These are phyloP conservation scores for Candida tallmaniae DNA, from an alignment of 805 yeast genomes.

Conservation along the genomic window DNA sequence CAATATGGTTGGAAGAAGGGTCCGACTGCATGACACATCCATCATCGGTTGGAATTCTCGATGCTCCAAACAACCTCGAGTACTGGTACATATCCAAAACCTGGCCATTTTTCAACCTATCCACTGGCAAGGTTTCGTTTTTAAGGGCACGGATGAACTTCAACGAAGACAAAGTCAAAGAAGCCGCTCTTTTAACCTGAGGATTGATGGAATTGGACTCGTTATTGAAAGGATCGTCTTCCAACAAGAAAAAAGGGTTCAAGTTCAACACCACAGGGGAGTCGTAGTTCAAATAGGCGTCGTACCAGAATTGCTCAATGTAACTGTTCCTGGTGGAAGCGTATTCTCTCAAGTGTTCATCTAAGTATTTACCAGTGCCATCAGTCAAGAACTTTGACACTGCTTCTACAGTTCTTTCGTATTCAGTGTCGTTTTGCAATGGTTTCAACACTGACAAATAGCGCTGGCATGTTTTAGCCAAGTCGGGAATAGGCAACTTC, in stretches of 20 bases:
- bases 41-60: constrained; percentile 73
- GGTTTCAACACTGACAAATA: constrained; percentile 72
- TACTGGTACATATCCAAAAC: constrained; percentile 91
- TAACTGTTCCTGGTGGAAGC: constrained; percentile 65
- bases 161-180: constrained; percentile 69
- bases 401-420: constrained; percentile 53
- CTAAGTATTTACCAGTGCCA: constrained; percentile 51
- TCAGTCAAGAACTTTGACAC: constrained; percentile 52
- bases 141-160: constrained; percentile 78
- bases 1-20: constrained; percentile 68
- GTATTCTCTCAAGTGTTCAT: constrained; percentile 59
- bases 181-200: constrained; percentile 78
- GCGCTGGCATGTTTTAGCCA: constrained; percentile 59
- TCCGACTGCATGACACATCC: constrained; percentile 89
- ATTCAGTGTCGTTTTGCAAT: constrained; percentile 73
- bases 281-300: constrained; percentile 81
- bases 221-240: constrained; percentile 83
- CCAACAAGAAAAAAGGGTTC: constrained; percentile 85
- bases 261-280: constrained; percentile 87
- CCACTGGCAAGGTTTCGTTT: constrained; percentile 69
- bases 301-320: constrained; percentile 94
- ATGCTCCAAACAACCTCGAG: constrained; percentile 78
- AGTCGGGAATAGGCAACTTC: constrained; percentile 77
- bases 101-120: constrained; percentile 53
- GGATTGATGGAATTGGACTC: constrained; percentile 41